Conservation (phyloP, 2,329 filamentous ascomycete species). For the Clarireedia sp. region DNA sequence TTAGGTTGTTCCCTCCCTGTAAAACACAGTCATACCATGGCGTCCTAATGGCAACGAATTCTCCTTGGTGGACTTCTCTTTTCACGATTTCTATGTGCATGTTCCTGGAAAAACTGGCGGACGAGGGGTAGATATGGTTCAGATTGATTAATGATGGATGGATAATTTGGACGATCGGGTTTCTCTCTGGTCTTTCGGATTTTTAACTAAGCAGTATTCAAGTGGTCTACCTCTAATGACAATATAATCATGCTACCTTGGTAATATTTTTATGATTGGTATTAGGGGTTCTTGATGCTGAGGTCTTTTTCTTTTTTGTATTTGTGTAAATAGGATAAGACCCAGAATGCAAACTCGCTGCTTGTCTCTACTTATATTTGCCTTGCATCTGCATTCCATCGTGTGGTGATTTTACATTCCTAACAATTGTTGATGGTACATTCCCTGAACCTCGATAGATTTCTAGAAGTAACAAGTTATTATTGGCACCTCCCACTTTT, state of each 20-base stretch:
- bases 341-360: constrained; percentile 8
- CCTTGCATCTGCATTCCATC: background rate
- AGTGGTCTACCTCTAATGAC: background rate
- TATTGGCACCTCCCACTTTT: too few species aligned
- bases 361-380: constrained; percentile 1
- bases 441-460: too few species aligned
- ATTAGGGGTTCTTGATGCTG: constrained; percentile 5
- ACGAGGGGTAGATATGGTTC: constrained; percentile 11
- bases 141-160: constrained; percentile 16
- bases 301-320: constrained; percentile 9
- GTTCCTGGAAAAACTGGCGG: constrained; percentile 7
- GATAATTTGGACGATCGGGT: constrained; percentile 5
- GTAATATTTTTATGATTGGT: constrained; percentile 3
- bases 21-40: constrained; percentile 1
- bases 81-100: constrained; percentile 11
- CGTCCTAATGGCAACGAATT: constrained; percentile 2
- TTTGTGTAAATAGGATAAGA: constrained; percentile 13
- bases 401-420: background rate
- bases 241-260: background rate
- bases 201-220: constrained; percentile 9
- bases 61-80: background rate
- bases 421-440: background rate
- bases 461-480: too few species aligned
- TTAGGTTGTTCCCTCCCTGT: constrained; percentile 28
- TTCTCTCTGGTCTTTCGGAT: constrained; percentile 6